Evolutionary conservation across 2,329 filamentous ascomycete genomes (phyloP), one percentile per base, ranked within the genome.

Genomic region (Aspergillus sp.): DNA sequence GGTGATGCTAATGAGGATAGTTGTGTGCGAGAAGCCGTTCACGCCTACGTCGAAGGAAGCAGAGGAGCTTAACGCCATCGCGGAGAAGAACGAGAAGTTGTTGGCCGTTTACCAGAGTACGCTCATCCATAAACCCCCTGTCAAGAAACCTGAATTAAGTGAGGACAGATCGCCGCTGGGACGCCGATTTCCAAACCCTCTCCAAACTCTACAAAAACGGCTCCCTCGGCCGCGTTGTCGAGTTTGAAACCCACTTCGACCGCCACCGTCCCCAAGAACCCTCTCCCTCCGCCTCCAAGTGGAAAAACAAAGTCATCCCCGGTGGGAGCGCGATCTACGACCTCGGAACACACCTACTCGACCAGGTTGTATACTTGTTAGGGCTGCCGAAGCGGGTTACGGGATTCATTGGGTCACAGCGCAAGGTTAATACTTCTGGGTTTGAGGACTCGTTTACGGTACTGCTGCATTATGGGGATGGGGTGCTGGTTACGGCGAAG

Each of bases 21-120:
- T 90, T 22, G 74, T 91, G 45, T 84, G 86, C 43, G 88, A 91
- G 73, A 91, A 91, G 73, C 88, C 88, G 2, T 91, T 91, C 64
- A 85, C 88, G 10, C 84, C 86, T 17, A 86, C 83, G 1, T 74
- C 79, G 1, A 74, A 79, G 49, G 83, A 90, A 68, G 86, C 86
- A 9, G 75, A 80, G 30, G 69, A 80, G 55, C 78, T 91, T 5
- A 76, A 79, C 41, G 65, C 67, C 7, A 69, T 84, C 44, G 79
- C 83, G 7, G 66, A 74, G 53, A 65, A 76, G 49, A 65, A 75
- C 42, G 66, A 71, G 33, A 74, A 74, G 47, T 63, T 83, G 41
- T 66, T 87, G 51, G 82, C 81, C 53, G 83, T 86, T n/a, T 87
- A 85, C 66, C 84, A 87, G 72, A 87, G 70, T 73, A 58, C 17